Evolutionary conservation across 345 rosid genomes (phyloP), one percentile per base, ranked within the genome.

Genomic region (Cardamine chenopodiifolia): DNA sequence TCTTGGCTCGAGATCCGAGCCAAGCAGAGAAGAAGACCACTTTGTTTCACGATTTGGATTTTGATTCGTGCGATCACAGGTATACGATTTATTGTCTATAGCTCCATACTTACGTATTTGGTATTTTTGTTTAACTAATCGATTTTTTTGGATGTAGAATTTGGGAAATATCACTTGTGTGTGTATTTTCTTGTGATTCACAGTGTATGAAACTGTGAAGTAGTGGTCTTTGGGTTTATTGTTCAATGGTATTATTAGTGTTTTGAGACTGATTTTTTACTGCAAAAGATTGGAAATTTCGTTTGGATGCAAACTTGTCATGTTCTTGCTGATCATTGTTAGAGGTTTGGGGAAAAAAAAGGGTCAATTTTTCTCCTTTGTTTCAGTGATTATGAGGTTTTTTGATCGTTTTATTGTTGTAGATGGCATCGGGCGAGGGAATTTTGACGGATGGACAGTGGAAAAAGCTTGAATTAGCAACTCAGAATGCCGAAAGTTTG

Each of bases 1-100:
- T 68, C 89, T 90, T 87, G 98, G 96, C 96, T 93, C 92, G 91
- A 85, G 90, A 91, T 93, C 96, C 89, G 91, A 86, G 97, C 97
- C 96, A 86, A 85, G 90, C 92, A 82, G 91, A 76, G 4, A 65
- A 64, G 14, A 64, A 65, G 40, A 35, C 59, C 1, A 79, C 68
- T 80, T 81, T 76, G 80, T 59, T 83, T 79, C 83, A 76, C 83
- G 65, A 67, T 77, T 67, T 71, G 7, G 62, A 32, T 5, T 76
- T 57, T 6, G 54, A 64, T 77, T 64, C 66, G 7, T 35, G 19
- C 57, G 60, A 39, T 77, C 72, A 37, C 62, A 65, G 53, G 77
- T 66, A 11, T 40, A 22, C 8, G 8, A 7, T 11, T 1, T 50
- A 4, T 29, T 6, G 4, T 19, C 0, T 50, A 1, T 40, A 50